Evolutionary conservation across 805 yeast species (phyloP), one percentile per base, ranked within the genome.

Genomic region (Monosporozyma yasuniensis): DNA sequence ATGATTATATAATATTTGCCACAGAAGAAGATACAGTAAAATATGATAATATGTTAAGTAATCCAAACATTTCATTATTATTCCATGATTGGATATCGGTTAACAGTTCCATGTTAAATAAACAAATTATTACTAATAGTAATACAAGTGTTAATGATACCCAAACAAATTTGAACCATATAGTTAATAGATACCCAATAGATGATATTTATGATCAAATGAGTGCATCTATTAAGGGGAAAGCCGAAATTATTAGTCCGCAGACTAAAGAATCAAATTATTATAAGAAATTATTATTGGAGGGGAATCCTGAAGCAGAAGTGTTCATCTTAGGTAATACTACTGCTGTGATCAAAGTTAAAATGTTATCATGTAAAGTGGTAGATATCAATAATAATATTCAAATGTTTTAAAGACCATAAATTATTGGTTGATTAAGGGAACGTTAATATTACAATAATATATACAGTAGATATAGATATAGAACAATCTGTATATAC

Each of bases 31-130:
- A 75, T 47, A 86, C 96, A 8, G 79, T 79, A 50, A 91, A 89
- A 68, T 86, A 75, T 65, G 67, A 73, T 34, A 89, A 90, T 66
- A 76, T 90, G 47, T 54, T 66, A 12, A 65, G 68, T 39, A 90
- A 90, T 63, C 87, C 89, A 12, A 75, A 79, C 43, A 96, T 90
- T 9, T 83, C 96, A 0, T 64, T 90, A 41, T 71, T 90, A 50
- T 80, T 90, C 38, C 97, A 90, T 63, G 97, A 91, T 61, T 90
- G 96, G 96, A 78, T 84, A 14, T 75, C 87, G 0, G 79, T 83
- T 6, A 73, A 75, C 58, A 66, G 69, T 42, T 64, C 66, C 8
- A 58, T 63, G 25, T 53, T 61, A 39, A 57, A 59, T 21, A 60
- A 59, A 32, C 39, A 27, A 19, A 23, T 42, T 16, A 10, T 42